Base-by-base conservation (phyloP, 106 monocot species). In the Dendrobium nobile region DNA sequence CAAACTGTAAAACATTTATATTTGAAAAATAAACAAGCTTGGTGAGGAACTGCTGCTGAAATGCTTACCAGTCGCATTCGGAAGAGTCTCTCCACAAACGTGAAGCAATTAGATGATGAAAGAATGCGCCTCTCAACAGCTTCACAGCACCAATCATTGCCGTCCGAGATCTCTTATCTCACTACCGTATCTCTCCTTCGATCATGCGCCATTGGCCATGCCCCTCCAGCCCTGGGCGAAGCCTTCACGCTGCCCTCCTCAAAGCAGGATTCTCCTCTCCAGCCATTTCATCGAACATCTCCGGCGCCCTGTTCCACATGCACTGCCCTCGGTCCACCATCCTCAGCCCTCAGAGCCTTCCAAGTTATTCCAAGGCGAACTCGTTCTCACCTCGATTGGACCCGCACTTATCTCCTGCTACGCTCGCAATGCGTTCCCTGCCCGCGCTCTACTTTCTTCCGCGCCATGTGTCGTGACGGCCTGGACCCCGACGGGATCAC, bases 381-480 rank as follows among this genome's bases (percentile, higher is more conserved):
- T 43, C 86, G 67, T 75, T 82, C 87, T 47, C 20, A 77, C 54
- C 58, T 61, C 42, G 80, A 80, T 48, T 85, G 82, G 84, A 89
- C 87, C n/a, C 20, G 87, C 89, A 13, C 81, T 86, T 65, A 84
- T 87, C 84, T 87, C 77, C 45, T 84, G 79, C 67, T 77, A 45
- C 79, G 51, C 43, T 28, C 77, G 79, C 48, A 79, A 79, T 27
- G 77, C 65, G 47, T 82, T 84, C 59, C 79, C 84, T 59, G 22
- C 58, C 41, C 59, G 26, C 9, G 79, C 88, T 41, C 55, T 88
- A 55, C 80, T 19, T 48, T 83, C 80, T 89, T 89, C 84, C 89
- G 86, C 73, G 45, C 81, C 79, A 89, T 89, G 89, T 72, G 27
- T 59, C 87, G 82, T 47, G 54, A 40, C 7, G 79, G 79, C 24